Evolutionary conservation across 805 yeast species (phyloP).

Genomic region (Yamadazyma kitorensis): DNA sequence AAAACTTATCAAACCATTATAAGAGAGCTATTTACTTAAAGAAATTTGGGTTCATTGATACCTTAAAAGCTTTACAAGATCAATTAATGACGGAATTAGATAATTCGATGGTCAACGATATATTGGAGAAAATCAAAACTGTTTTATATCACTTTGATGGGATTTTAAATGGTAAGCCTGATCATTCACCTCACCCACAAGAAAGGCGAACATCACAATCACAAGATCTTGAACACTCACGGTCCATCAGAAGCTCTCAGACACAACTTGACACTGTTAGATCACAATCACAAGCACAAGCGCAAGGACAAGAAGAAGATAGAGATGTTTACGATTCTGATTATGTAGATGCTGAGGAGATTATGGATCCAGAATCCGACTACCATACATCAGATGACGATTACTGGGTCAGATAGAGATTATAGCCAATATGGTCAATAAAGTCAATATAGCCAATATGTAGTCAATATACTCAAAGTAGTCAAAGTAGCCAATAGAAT

Average conservation of each 20-base stretch:
- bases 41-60: slow-evolving; percentile 7
- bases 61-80: slow-evolving; percentile 2
- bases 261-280: too few species aligned
- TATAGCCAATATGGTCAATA: not conserved
- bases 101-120: slow-evolving; percentile 21
- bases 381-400: slow-evolving; percentile 10
- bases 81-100: slow-evolving; percentile 3
- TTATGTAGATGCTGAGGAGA: slow-evolving; percentile 18
- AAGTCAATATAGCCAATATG: not conserved
- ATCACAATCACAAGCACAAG: too few species aligned
- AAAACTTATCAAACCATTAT: slow-evolving; percentile 5
- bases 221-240: too few species aligned
- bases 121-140: slow-evolving; percentile 29
- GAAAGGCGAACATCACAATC: slow-evolving; percentile 1
- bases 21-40: slow-evolving; percentile 6
- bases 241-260: not conserved
- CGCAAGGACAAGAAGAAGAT: slow-evolving; percentile 19
- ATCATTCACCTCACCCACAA: too few species aligned
- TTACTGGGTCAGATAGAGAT: slow-evolving; percentile 6
- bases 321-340: slow-evolving; percentile 29
- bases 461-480: not conserved
- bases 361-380: slow-evolving; percentile 12
- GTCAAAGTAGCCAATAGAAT: too few species aligned
- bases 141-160: slow-evolving; percentile 13
- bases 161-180: slow-evolving; percentile 7